Evolutionary conservation across 768 basidiomycete genomes (phyloP).

Genomic region (Rhizopogon roseolus): DNA sequence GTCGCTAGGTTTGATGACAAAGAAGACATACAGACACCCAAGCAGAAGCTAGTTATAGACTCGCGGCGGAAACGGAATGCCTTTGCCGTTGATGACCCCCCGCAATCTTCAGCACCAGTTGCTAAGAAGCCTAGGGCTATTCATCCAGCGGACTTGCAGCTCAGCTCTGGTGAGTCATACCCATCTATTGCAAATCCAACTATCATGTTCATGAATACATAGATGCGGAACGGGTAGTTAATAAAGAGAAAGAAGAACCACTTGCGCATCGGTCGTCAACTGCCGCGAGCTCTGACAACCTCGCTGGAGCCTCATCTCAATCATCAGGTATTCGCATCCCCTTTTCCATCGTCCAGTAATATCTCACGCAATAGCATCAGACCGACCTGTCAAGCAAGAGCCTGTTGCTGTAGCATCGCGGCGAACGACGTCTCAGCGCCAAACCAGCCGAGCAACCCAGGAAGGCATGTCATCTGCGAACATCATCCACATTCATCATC

Average conservation of each 20-base stretch:
- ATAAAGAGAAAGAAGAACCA: background rate
- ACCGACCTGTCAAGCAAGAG: background rate
- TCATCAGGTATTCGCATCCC: background rate
- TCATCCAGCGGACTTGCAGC: background rate
- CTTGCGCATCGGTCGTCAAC: background rate
- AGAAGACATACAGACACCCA: background rate
- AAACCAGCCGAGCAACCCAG: background rate
- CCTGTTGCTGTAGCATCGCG: background rate
- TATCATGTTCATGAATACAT: background rate
- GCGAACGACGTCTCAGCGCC: background rate
- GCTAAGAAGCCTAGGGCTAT: background rate
- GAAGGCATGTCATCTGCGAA: background rate
- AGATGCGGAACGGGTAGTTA: background rate
- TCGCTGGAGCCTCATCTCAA: background rate
- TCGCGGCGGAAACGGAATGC: background rate
- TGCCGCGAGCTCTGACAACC: background rate
- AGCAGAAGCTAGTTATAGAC: background rate
- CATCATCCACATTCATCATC: background rate
- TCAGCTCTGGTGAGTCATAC: background rate
- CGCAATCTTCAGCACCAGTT: background rate
- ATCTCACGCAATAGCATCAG: background rate
- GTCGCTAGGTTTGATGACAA: background rate
- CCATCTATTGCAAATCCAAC: background rate
- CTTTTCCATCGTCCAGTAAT: no score
- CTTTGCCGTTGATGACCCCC: background rate